Evolutionary conservation across 1,139 yeast species (phyloP), one percentile per base, ranked within the genome.

Genomic region (Geotrichum macrosporum): DNA sequence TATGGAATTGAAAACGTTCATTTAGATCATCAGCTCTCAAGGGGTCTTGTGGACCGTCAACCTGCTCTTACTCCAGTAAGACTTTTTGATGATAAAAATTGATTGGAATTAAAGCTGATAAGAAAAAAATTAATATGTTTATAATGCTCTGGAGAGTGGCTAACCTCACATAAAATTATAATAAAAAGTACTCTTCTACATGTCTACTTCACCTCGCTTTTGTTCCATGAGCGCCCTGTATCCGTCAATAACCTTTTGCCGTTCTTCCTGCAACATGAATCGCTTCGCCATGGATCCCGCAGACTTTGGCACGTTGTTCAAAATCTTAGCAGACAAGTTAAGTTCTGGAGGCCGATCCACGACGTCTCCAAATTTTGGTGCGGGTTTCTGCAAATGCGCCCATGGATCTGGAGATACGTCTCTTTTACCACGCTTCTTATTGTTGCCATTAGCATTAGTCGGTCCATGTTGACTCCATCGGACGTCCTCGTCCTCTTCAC

Each of bases 271-370:
- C 5, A 69, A 61, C 50, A 64, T 60, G 41, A 57, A 58, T 22
- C 73, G 58, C 43, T 67, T 56, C 4, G 73, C 70, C 51, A 64
- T 41, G 2, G 71, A 63, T 8, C 73, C 73, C 2, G 71, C 68
- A 2, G 65, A 45, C 54, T 68, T 68, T 24, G 73, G 73, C 4
- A 69, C 69, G 47, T 64, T 67, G 41, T 58, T 57, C 42, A 59
- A 48, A 44, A 56, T 47, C 46, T 61, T 61, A 26, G 59, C 55
- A 5, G 69, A 63, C 19, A 57, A 50, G 9, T 58, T 64, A 37
- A 69, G 59, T 43, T 62, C 66, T 1, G 73, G 73, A 4, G 73
- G 73, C 12, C 67, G 56, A 35, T 67, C 71, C 0, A 64, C 73
- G 2, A 67, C 67, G 27, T 69, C 73, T 6, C 71, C 71, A 47